Evolutionary conservation across 345 rosid species (phyloP).

Genomic region (Pistacia vera): DNA sequence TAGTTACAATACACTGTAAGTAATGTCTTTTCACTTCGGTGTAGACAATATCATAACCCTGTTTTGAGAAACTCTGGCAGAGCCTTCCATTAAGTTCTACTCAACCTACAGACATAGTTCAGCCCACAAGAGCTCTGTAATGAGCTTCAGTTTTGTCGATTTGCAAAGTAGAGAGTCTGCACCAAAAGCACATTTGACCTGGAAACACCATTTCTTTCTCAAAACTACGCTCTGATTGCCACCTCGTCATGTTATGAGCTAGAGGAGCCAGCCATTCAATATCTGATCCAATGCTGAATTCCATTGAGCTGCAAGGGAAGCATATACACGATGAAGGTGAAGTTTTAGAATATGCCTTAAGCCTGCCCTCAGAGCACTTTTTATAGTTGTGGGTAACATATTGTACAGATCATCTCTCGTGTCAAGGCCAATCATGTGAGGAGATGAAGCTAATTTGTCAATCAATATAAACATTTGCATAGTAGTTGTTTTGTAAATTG

Average conservation of each 20-base stretch:
- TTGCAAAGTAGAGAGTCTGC: constrained; percentile 64
- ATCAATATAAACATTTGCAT: constrained; percentile 54
- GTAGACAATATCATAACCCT: neutral
- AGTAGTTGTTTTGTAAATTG: too few relatives aligned
- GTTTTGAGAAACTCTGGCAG: constrained; percentile 9
- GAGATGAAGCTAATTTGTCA: constrained; percentile 54
- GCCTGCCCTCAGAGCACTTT: constrained; percentile 42
- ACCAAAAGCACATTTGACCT: constrained; percentile 52
- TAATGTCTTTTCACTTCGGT: constrained; percentile 13
- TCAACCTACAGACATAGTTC: constrained; percentile 46
- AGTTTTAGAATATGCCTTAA: constrained; percentile 38
- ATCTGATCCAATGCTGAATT: constrained; percentile 34
- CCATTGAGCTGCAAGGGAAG: constrained; percentile 54
- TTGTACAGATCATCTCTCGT: constrained; percentile 54
- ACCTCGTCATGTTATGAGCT: constrained; percentile 57
- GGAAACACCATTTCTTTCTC: constrained; percentile 52
- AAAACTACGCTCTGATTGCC: constrained; percentile 60
- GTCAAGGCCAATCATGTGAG: constrained; percentile 47
- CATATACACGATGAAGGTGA: constrained; percentile 37
- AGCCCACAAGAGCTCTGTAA: constrained; percentile 63
- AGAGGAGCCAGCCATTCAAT: constrained; percentile 63
- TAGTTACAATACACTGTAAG: neutral
- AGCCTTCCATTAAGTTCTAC: constrained; percentile 18
- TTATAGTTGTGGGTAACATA: constrained; percentile 52
- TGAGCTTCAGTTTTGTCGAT: constrained; percentile 62